Evolutionary conservation across 192 early-diverging fungal genomes (phyloP), one percentile per base, ranked within the genome.

Genomic region (Backusella liffmaniae): DNA sequence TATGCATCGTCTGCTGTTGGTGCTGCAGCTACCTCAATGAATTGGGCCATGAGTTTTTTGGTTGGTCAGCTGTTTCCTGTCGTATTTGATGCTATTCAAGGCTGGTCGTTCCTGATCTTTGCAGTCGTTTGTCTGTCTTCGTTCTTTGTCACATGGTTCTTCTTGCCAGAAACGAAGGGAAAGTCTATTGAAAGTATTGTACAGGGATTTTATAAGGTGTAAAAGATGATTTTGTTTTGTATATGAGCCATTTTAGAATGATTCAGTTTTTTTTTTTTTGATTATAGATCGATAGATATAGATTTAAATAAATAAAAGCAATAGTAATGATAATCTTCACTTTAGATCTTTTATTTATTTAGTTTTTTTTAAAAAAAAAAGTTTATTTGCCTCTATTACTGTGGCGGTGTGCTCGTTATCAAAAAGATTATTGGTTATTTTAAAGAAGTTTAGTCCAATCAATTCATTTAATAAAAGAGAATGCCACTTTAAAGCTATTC

Each of bases 111-210:
- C 73, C 32, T 87, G 35, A 66, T 89, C 70, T 90, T 88, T 78
- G 77, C 83, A 21, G 49, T 81, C 32, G 67, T 89, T 68, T 76
- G 85, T 21, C 67, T 82, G 18, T 78, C 76, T 18, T 78, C 76
- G 7, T 66, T 74, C 18, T 42, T 79, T 21, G 85, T 88, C 66
- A 86, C 85, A 29, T 69, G 77, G 23, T 46, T 56, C 29, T 81
- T 79, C 49, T 79, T 91, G 12, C 87, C 85, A 3, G 90, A 90
- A 76, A 89, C 87, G 30, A 85, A 88, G 70, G 82, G 84, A 6
- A 77, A 84, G 72, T 80, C 84, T 32, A 79, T 87, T 41, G 93
- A 94, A 62, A 59, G 9, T 59, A 59, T 21, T 59, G 53, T 26
- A 16, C 29, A 35, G 30, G 66, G 16, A 36, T 67, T 59, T 59